phyloP scores from a whole-genome alignment of 306 rosid species.

The Hippophae tibetana region DNA sequence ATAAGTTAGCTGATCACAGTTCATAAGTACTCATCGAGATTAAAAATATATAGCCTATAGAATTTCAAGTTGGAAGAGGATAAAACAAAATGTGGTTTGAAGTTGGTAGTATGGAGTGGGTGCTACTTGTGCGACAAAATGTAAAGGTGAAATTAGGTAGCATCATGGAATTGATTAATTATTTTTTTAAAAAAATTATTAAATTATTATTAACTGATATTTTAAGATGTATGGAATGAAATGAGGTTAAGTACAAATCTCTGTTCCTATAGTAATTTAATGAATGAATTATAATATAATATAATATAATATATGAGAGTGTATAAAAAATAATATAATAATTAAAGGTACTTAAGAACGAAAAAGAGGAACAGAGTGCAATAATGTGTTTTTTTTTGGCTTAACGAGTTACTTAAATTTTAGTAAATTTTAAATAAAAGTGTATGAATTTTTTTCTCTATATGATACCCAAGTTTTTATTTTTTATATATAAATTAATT shows the following conservation, averaged over 20 bases:
- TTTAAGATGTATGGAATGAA: constrained; percentile 30
- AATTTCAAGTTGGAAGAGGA: too few relatives aligned
- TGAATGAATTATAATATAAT: constrained; percentile 24
- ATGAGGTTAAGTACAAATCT: constrained; percentile 38
- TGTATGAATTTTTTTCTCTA: too few relatives aligned
- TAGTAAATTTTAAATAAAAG: too few relatives aligned
- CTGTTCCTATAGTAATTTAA: constrained; percentile 12
- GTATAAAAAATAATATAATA: constrained; percentile 10
- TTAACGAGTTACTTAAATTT: too few relatives aligned
- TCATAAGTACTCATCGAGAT: too few relatives aligned
- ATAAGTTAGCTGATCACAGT: too few relatives aligned
- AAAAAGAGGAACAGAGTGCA: too few relatives aligned
- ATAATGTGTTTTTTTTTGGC: background rate
- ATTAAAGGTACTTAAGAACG: background rate
- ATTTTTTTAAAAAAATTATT: too few relatives aligned
- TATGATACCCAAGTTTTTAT: too few relatives aligned
- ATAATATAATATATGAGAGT: constrained; percentile 29
- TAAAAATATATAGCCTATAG: too few relatives aligned
- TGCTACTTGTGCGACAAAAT: constrained; percentile 23
- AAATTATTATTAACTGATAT: background rate
- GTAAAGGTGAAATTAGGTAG: constrained; percentile 38
- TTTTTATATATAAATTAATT: too few relatives aligned
- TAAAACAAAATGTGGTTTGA: background rate
- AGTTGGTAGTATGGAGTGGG: constrained; percentile 12
- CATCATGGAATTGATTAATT: constrained; percentile 4